Evolutionary conservation across 768 basidiomycete genomes (phyloP).

Genomic region (Coprinopsis marcescibilis): DNA sequence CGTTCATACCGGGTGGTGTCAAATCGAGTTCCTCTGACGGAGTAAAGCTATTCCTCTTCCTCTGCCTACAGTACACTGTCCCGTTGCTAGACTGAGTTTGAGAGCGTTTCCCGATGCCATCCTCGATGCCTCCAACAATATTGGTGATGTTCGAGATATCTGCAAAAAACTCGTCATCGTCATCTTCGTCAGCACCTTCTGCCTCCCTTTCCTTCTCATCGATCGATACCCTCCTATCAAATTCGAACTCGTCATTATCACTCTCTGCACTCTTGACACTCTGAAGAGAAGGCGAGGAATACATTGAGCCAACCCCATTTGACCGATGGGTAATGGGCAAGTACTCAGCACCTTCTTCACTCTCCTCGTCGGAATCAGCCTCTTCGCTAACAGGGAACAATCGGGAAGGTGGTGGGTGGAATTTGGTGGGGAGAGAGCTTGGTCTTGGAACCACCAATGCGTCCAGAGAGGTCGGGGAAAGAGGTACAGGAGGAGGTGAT

Average conservation of each 20-base stretch:
- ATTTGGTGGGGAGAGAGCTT: slow-evolving; percentile 11
- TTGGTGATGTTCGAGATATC: slow-evolving; percentile 9
- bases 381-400: slow-evolving; percentile 40
- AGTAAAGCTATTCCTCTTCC: not conserved
- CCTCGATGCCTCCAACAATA: slow-evolving; percentile 8
- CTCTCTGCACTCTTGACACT: not conserved
- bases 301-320: not conserved
- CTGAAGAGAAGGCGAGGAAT: not conserved
- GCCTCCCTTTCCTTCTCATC: not conserved
- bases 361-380: slow-evolving; percentile 24
- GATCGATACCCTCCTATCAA: not conserved
- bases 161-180: slow-evolving; percentile 9
- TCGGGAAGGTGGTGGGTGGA: slow-evolving; percentile 11
- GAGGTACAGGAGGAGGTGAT: not conserved
- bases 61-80: slow-evolving; percentile 1
- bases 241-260: slow-evolving; percentile 12
- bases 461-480: slow-evolving; percentile 3
- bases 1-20: no score
- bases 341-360: slow-evolving; percentile 5
- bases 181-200: slow-evolving; percentile 4
- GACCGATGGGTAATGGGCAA: not conserved
- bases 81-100: not conserved
- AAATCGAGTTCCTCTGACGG: not conserved
- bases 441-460: slow-evolving; percentile 7
- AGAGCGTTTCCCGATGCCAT: slow-evolving; percentile 2